Evolutionary conservation across 176 grass and related monocot genomes (phyloP).

Genomic region (Triticum dicoccoides): DNA sequence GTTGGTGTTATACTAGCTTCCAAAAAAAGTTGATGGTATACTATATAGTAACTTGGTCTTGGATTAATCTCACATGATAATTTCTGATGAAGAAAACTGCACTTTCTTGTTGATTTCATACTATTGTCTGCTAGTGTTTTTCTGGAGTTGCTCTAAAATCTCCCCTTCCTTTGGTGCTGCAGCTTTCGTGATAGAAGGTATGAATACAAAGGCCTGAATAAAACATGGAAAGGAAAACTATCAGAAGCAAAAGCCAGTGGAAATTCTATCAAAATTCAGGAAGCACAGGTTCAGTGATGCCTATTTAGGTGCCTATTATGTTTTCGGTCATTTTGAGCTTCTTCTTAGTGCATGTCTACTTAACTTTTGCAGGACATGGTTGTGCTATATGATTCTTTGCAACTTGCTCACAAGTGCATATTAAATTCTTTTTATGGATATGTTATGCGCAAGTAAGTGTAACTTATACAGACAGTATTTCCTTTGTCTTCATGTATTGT

Average conservation of each 20-base stretch:
- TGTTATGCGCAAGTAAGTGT: slow-evolving; percentile 95
- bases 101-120: slow-evolving; percentile 1
- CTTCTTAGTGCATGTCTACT: slow-evolving; percentile 23
- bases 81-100: slow-evolving; percentile 6
- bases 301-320: not conserved
- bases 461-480: slow-evolving; percentile 18
- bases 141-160: slow-evolving; percentile 19
- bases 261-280: slow-evolving; percentile 97
- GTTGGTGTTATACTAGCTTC: slow-evolving; percentile 2
- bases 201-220: slow-evolving; percentile 99
- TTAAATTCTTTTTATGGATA: slow-evolving; percentile 99
- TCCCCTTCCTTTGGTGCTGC: slow-evolving; percentile 41
- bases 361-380: slow-evolving; percentile 88
- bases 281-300: slow-evolving; percentile 73
- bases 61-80: not conserved
- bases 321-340: slow-evolving; percentile 32
- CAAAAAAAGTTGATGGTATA: slow-evolving; percentile 3
- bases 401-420: slow-evolving; percentile 98
- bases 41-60: slow-evolving; percentile 4
- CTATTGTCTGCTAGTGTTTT: slow-evolving; percentile 18
- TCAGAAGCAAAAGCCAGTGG: slow-evolving; percentile 75
- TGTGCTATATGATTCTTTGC: slow-evolving; percentile 95
- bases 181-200: slow-evolving; percentile 99
- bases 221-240: slow-evolving; percentile 94
- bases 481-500: slow-evolving; percentile 14